Percentiles rank a stretch among this genome's conserved stretches.
Evolutionary conservation across 441 rosid genomes (phyloP).

Genomic region (Pelargonium australe): DNA sequence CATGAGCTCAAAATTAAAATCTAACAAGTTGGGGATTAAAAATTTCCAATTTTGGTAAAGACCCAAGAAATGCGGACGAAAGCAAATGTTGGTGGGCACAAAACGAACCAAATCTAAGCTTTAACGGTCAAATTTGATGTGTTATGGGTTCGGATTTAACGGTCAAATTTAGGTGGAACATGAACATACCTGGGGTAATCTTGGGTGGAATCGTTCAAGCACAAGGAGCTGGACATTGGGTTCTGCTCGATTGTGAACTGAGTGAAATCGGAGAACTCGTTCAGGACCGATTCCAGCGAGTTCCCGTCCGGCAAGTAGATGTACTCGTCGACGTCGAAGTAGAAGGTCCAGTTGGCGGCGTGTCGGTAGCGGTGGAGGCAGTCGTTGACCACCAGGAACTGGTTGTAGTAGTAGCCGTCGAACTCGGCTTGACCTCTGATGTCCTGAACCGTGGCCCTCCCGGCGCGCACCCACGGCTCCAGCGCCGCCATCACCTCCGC

Average conservation of each 20-base stretch:
- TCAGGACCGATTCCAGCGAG: conserved; percentile 49
- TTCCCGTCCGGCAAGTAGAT: conserved; percentile 46
- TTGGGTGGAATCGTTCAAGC: conserved; percentile 31
- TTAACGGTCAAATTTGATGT: too few relatives aligned
- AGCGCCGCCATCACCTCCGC: conserved; percentile 62
- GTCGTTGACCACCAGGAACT: conserved; percentile 85
- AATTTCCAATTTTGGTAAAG: too few relatives aligned
- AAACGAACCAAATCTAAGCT: too few relatives aligned
- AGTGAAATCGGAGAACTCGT: conserved; percentile 44
- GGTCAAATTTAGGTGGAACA: too few relatives aligned
- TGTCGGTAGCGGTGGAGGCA: conserved; percentile 71
- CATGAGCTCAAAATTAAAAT: too few relatives aligned
- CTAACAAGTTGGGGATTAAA: background rate
- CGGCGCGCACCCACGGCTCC: conserved; percentile 83
- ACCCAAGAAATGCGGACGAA: too few relatives aligned
- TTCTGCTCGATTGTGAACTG: conserved; percentile 80
- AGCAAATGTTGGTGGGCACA: too few relatives aligned
- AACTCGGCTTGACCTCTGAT: conserved; percentile 70
- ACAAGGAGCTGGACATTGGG: conserved; percentile 67
- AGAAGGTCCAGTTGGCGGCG: conserved; percentile 75
- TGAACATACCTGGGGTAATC: too few relatives aligned
- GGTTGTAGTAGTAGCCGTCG: conserved; percentile 92
- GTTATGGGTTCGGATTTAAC: too few relatives aligned
- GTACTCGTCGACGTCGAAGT: conserved; percentile 80
- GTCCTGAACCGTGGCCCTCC: conserved; percentile 73